A percentile compares a stretch with the other conserved stretches of the same genome.
Evolutionary conservation across 768 basidiomycete species (phyloP).

Genomic region (Lactifluus volemus): DNA sequence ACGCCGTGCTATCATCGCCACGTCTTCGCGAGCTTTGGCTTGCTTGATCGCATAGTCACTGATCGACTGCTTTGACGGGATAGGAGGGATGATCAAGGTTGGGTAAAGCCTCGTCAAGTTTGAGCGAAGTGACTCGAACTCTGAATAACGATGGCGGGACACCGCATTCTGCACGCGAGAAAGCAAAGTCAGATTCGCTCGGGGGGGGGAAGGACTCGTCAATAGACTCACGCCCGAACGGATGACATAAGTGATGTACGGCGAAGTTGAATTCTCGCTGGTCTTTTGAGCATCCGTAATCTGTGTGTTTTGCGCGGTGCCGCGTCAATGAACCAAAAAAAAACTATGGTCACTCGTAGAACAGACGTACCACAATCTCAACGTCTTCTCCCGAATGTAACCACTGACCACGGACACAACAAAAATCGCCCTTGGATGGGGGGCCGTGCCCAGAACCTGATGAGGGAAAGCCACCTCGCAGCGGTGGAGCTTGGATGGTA

Average conservation of each 20-base stretch:
- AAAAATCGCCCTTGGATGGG: slow-evolving; percentile 66
- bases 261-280: slow-evolving; percentile 72
- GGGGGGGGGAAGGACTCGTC: background rate
- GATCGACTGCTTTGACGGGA: slow-evolving; percentile 92
- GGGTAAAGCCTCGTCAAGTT: slow-evolving; percentile 86
- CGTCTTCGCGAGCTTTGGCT: slow-evolving; percentile 93
- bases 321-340: too few species aligned
- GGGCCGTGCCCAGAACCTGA: slow-evolving; percentile 46
- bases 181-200: slow-evolving; percentile 1
- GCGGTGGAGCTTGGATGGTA: slow-evolving; percentile 18
- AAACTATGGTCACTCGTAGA: too few species aligned
- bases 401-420: slow-evolving; percentile 66
- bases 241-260: slow-evolving; percentile 94
- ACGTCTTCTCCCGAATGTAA: slow-evolving; percentile 76
- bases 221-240: slow-evolving; percentile 59
- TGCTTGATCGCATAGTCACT: slow-evolving; percentile 97
- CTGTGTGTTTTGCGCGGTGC: slow-evolving; percentile 32
- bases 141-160: slow-evolving; percentile 88
- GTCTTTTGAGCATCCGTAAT: slow-evolving; percentile 97
- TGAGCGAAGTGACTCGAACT: slow-evolving; percentile 88
- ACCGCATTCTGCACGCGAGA: slow-evolving; percentile 53
- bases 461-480: slow-evolving; percentile 44
- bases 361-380: slow-evolving; percentile 59
- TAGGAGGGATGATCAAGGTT: slow-evolving; percentile 93
- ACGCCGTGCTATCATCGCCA: slow-evolving; percentile 79